Evolutionary conservation across 768 basidiomycete genomes (phyloP).

Genomic region (Hericium rajendrae): DNA sequence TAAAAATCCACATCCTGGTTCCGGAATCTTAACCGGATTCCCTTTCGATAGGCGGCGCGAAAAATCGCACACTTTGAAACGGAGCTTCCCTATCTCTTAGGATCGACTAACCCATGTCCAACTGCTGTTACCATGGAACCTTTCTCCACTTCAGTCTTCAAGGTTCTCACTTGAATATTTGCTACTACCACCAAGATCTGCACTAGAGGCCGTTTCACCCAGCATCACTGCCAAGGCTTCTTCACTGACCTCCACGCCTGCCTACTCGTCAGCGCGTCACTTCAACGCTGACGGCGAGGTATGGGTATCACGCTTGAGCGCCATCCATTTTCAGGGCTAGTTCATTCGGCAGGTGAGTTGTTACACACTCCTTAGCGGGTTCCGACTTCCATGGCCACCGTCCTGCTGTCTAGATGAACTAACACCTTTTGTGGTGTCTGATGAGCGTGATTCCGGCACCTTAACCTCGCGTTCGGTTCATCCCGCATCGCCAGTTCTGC

Average conservation of each 20-base stretch:
- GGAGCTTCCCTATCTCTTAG: no score
- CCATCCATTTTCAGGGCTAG: constrained; percentile 89
- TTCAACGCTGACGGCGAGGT: constrained; percentile 69
- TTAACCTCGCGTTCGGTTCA: constrained; percentile 68
- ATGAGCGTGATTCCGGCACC: constrained; percentile 78
- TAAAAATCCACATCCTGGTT: no score
- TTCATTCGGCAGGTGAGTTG: constrained; percentile 87
- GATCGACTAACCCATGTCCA: constrained; percentile 82
- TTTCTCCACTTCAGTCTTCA: constrained; percentile 85
- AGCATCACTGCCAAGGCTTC: constrained; percentile 71
- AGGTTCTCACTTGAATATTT: constrained; percentile 83
- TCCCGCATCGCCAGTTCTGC: constrained; percentile 66
- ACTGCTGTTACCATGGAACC: constrained; percentile 83
- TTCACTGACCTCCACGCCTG: constrained; percentile 70
- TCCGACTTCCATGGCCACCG: constrained; percentile 82
- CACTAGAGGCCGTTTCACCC: constrained; percentile 72
- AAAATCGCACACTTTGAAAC: no score
- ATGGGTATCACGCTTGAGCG: constrained; percentile 81
- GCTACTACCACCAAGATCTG: constrained; percentile 87
- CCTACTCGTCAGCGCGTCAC: constrained; percentile 68
- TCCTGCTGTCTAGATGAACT: constrained; percentile 85
- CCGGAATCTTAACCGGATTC: no score
- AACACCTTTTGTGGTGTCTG: constrained; percentile 81
- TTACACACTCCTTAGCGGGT: constrained; percentile 83
- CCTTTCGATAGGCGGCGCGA: no score